Evolutionary conservation across 805 yeast genomes (phyloP).

Genomic region (Debaryomyces maramus): DNA sequence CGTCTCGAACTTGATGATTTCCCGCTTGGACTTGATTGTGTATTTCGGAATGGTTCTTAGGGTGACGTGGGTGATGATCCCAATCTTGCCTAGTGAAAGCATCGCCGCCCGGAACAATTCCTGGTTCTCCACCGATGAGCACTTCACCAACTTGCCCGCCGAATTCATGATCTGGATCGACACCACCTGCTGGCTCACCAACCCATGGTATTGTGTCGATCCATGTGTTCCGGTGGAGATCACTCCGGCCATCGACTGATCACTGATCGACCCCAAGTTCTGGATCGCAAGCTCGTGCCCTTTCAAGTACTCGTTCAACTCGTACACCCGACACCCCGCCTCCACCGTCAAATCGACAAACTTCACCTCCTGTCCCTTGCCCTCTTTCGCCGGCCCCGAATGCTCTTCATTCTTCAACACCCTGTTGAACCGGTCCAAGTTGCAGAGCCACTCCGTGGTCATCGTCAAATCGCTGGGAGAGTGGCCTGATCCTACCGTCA

Average conservation of each 20-base stretch:
- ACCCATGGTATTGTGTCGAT: constrained; percentile 88
- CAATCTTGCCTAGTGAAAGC: constrained; percentile 87
- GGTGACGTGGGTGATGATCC: constrained; percentile 83
- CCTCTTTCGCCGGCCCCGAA: constrained; percentile 32
- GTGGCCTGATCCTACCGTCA: constrained; percentile 91
- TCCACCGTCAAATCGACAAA: constrained; percentile 92
- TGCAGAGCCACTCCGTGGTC: constrained; percentile 85
- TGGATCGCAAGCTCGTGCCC: constrained; percentile 75
- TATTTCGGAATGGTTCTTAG: constrained; percentile 81
- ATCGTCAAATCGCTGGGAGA: constrained; percentile 91
- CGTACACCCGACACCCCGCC: constrained; percentile 81
- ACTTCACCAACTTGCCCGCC: constrained; percentile 65
- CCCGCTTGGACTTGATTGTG: constrained; percentile 77
- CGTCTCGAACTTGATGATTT: constrained; percentile 75
- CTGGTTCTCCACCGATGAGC: constrained; percentile 62
- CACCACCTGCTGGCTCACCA: constrained; percentile 85
- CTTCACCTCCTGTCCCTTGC: constrained; percentile 42
- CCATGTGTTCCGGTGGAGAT: constrained; percentile 98
- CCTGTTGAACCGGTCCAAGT: constrained; percentile 71
- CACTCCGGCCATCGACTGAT: constrained; percentile 93
- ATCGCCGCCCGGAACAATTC: constrained; percentile 78
- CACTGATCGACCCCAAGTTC: constrained; percentile 90
- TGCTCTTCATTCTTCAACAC: constrained; percentile 51
- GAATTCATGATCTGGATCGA: constrained; percentile 73
- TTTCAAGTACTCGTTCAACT: constrained; percentile 67